Conservation (phyloP, 2,329 filamentous ascomycete genomes). For the Neopestalotiopsis clavispora region DNA sequence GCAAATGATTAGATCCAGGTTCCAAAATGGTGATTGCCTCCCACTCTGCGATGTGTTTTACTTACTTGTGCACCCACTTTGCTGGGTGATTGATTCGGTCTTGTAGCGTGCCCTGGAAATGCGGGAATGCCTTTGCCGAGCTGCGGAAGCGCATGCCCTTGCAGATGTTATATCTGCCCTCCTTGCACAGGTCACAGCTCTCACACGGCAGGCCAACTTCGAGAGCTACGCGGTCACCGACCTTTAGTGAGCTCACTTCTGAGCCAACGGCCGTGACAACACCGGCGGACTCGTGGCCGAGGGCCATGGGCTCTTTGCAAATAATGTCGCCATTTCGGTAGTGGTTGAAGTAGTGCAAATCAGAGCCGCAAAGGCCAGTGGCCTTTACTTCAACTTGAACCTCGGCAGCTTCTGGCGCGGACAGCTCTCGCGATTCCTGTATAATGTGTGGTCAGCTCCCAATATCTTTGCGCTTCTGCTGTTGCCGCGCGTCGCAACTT, state of each 20-base stretch:
- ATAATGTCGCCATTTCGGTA: conserved; percentile 67
- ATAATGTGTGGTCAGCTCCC: conserved; percentile 5
- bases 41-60: background rate
- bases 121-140: conserved; percentile 61
- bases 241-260: conserved; percentile 58
- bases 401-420: conserved; percentile 58
- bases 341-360: conserved; percentile 69
- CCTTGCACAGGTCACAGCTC: conserved; percentile 51
- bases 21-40: background rate
- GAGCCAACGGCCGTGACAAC: conserved; percentile 65
- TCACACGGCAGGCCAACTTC: conserved; percentile 62
- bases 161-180: conserved; percentile 68
- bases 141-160: conserved; percentile 60
- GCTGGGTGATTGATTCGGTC: conserved; percentile 61
- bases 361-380: conserved; percentile 71
- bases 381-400: conserved; percentile 65
- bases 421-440: conserved; percentile 60
- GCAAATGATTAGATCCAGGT: background rate
- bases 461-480: background rate
- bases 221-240: conserved; percentile 72
- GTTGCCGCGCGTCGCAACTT: conserved; percentile 26
- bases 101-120: conserved; percentile 64
- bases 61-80: conserved; percentile 60
- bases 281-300: conserved; percentile 74
- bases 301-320: conserved; percentile 52